These are phyloP conservation scores for Populus alba DNA, from an alignment of 345 rosid species.

Conservation along the genomic window DNA sequence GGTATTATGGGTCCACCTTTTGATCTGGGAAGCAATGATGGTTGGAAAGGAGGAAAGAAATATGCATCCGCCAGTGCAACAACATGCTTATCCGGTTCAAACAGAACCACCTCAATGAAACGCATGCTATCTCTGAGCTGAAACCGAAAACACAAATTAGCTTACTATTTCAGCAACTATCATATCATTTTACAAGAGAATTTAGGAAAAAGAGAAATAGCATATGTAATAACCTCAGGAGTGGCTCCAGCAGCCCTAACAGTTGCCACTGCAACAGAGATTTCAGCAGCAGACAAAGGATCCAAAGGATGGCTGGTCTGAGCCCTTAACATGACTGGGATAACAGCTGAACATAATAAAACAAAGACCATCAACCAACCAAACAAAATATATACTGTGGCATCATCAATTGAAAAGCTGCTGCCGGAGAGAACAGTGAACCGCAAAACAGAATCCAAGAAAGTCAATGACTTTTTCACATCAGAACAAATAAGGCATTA, in stretches of 20 bases:
- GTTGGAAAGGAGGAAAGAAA: conserved; percentile 93
- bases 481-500: not conserved
- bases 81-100: conserved; percentile 77
- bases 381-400: not conserved
- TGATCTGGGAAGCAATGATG: conserved; percentile 75
- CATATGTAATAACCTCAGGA: conserved; percentile 58
- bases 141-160: conserved; percentile 18
- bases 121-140: conserved; percentile 95
- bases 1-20: conserved; percentile 85
- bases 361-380: conserved; percentile 11
- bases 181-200: not conserved
- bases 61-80: conserved; percentile 91
- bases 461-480: not conserved
- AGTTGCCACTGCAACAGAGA: conserved; percentile 84
- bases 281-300: conserved; percentile 84
- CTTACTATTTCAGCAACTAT: not conserved
- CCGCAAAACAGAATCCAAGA: not conserved
- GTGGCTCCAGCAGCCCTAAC: conserved; percentile 92
- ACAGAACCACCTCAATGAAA: conserved; percentile 76
- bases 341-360: conserved; percentile 35
- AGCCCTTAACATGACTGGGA: conserved; percentile 66
- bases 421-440: not conserved
- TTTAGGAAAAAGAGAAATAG: not conserved
- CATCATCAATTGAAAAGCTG: not conserved
- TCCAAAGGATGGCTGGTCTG: conserved; percentile 85